These are phyloP conservation scores for Salix exigua DNA, from an alignment of 345 rosid genomes.

Conservation along the genomic window DNA sequence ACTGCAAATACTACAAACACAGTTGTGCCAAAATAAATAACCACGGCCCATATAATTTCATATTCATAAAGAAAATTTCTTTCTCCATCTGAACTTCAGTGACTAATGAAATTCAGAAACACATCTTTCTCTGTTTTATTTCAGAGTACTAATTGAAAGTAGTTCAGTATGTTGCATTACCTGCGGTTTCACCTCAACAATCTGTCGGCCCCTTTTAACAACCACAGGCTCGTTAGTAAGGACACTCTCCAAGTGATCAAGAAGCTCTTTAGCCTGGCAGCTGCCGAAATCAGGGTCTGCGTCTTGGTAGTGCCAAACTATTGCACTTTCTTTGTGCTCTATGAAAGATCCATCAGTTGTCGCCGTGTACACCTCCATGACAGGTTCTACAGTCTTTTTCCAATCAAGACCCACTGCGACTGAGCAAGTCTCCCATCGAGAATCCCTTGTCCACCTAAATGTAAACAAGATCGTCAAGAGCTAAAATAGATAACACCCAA, in stretches of 20 bases:
- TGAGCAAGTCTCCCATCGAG: slow-evolving; percentile 53
- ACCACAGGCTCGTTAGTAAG: slow-evolving; percentile 84
- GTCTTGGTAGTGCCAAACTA: slow-evolving; percentile 81
- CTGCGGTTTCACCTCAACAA: slow-evolving; percentile 95
- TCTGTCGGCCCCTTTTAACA: slow-evolving; percentile 73
- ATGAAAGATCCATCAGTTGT: slow-evolving; percentile 80
- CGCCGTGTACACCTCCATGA: slow-evolving; percentile 69
- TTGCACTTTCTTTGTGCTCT: slow-evolving; percentile 73
- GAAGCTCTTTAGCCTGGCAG: slow-evolving; percentile 82
- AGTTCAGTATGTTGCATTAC: slow-evolving; percentile 25
- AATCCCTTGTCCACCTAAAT: slow-evolving; percentile 54
- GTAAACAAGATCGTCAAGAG: neutral
- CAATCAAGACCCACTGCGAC: slow-evolving; percentile 45
- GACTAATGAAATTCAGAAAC: neutral
- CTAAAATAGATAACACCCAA: neutral
- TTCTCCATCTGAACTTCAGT: neutral
- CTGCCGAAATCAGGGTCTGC: slow-evolving; percentile 71
- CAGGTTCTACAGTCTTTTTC: slow-evolving; percentile 69
- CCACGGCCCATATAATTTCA: neutral
- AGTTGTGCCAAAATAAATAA: neutral
- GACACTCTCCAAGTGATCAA: slow-evolving; percentile 76
- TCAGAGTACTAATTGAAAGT: neutral
- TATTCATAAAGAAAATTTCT: neutral
- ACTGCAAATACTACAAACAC: neutral
- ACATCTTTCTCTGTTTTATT: neutral